Evolutionary conservation across 495 filamentous ascomycete species (phyloP).

Genomic region (Thermochaetoides thermophila): DNA sequence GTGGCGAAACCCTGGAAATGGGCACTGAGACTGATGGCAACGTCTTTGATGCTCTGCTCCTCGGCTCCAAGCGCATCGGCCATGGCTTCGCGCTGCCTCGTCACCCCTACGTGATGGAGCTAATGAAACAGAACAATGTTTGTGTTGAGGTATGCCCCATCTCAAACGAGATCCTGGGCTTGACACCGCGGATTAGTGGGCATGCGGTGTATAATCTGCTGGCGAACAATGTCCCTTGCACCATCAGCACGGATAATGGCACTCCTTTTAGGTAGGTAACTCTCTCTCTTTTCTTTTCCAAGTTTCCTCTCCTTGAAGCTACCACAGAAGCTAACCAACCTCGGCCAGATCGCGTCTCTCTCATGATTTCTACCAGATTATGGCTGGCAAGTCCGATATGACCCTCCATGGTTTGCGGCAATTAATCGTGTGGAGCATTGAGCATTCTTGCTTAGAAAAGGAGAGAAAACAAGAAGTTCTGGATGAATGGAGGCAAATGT

Average conservation of each 20-base stretch:
- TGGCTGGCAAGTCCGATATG: conserved; percentile 38
- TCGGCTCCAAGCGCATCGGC: conserved; percentile 74
- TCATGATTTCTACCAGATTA: conserved; percentile 42
- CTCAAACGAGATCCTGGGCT: conserved; percentile 61
- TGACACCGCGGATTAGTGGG: conserved; percentile 31
- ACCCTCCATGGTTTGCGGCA: conserved; percentile 37
- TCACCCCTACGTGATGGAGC: conserved; percentile 68
- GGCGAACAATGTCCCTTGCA: conserved; percentile 37
- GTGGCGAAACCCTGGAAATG: conserved; percentile 73
- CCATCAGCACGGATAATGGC: conserved; percentile 40
- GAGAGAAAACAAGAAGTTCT: conserved; percentile 18
- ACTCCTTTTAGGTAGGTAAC: conserved; percentile 35
- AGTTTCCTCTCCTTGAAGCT: not conserved
- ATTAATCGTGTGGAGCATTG: conserved; percentile 39
- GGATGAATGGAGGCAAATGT: conserved; percentile 28
- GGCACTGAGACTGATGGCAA: conserved; percentile 69
- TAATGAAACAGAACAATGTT: conserved; percentile 70
- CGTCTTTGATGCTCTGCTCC: conserved; percentile 71
- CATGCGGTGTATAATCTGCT: conserved; percentile 37
- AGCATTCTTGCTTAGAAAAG: conserved; percentile 33
- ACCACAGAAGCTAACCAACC: too few species aligned
- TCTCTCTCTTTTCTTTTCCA: not conserved
- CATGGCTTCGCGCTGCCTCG: conserved; percentile 83
- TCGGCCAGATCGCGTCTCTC: conserved; percentile 34
- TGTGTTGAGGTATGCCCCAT: conserved; percentile 83